phyloP scores from a whole-genome alignment of 805 yeast species.

The Candida insectalens region DNA sequence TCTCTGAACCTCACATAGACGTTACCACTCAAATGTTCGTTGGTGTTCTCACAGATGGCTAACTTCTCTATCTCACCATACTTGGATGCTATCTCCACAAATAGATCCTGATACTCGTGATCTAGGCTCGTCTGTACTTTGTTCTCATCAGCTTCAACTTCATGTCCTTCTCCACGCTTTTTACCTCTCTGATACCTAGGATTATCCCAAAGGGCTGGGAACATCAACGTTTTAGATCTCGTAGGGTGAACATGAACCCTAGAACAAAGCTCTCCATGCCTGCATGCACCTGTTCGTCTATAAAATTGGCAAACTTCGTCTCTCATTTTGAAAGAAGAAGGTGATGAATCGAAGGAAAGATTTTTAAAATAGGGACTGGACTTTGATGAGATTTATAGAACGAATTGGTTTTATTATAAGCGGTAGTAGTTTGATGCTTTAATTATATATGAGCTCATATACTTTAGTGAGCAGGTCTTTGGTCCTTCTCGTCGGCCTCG shows the following conservation, averaged over 20 bases:
- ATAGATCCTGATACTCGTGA: conserved; percentile 62
- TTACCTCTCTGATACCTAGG: conserved; percentile 24
- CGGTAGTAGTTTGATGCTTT: neutral
- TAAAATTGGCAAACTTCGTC: conserved; percentile 10
- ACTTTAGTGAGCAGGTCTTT: conserved; percentile 7
- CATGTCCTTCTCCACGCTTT: conserved; percentile 1
- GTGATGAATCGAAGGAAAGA: neutral
- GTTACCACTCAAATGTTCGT: conserved; percentile 77
- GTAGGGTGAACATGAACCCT: conserved; percentile 62
- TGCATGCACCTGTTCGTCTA: conserved; percentile 77
- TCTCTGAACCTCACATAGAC: conserved; percentile 60
- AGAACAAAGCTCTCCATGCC: conserved; percentile 86
- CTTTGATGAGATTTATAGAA: neutral
- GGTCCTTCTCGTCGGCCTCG: conserved; percentile 15
- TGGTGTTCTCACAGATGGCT: conserved; percentile 74
- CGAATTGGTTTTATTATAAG: neutral
- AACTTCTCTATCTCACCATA: conserved; percentile 48
- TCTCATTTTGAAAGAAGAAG: neutral
- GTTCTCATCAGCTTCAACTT: conserved; percentile 16
- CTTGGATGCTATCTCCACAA: conserved; percentile 40
- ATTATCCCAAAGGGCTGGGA: conserved; percentile 55
- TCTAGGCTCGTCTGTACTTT: conserved; percentile 39
- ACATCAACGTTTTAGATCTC: conserved; percentile 52
- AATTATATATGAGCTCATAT: neutral
- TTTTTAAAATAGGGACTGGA: too few species aligned